Base-by-base conservation (phyloP, 148 eudicot species). In the Dysphania ambrosioides region DNA sequence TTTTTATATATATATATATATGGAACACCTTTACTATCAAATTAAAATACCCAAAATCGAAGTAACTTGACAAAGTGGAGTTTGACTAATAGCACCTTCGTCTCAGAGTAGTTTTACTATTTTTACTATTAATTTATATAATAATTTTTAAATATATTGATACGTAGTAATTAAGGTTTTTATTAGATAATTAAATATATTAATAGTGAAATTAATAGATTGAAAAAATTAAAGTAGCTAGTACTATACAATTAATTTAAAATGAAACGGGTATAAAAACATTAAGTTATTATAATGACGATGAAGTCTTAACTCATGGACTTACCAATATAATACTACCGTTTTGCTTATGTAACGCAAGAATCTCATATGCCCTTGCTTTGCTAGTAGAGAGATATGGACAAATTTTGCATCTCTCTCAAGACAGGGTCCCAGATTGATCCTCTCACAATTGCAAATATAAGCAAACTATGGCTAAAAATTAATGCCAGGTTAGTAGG, bases 351-450 rank as follows among this genome's bases (percentile, higher is more conserved):
- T 18, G 27, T 18, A 30, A 67, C 27, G 66, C 16, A 69, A 68
- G 60, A 15, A 5, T 41, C 7, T 76, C 56, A 57, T 59, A 60
- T 69, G 68, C 60, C 19, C 26, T 18, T 23, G 19, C 42, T 77
- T 77, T 69, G 69, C 42, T 60, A 15, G 30, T 8, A 6, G 68
- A 68, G 74, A 77, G n/a, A n/a, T 30, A 59, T 61, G 56, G 75
- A 77, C 75, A 77, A 77, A 70, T 53, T 62, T 6, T 71, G 61
- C 60, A 71, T 38, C 63, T 49, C 80, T 49, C 36, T 61, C 11
- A 63, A 77, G 70, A 71, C 80, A 77, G 71, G 80, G 71, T 77
- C 70, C 80, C 75, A 71, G 70, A 60, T 61, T 75, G 72, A 75
- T 75, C 9, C 51, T 75, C 41, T 59, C 19, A 55, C 5, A 32